Conservation (phyloP, 768 basidiomycete species). For the Tulasnella sp. region DNA sequence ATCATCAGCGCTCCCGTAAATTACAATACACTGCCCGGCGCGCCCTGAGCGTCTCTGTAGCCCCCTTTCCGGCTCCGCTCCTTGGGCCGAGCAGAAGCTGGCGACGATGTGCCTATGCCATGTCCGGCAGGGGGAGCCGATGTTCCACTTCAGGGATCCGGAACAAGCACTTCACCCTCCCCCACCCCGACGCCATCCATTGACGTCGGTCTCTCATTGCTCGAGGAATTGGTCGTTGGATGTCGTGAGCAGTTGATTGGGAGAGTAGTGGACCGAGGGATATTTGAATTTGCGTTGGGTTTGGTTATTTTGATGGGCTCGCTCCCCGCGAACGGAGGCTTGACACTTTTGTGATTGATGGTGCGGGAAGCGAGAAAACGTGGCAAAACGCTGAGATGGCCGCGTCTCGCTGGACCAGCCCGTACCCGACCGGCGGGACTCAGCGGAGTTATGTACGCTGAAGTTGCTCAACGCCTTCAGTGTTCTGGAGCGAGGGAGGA, state of each 20-base stretch:
- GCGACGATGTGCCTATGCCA: background rate
- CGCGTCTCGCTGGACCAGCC: background rate
- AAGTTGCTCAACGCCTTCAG: background rate
- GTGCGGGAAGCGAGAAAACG: background rate
- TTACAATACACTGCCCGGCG: background rate
- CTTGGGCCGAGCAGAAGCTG: background rate
- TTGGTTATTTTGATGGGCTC: background rate
- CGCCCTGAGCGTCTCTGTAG: background rate
- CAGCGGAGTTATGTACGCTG: background rate
- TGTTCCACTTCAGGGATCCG: background rate
- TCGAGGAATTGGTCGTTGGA: background rate
- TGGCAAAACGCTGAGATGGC: background rate
- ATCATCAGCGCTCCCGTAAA: background rate
- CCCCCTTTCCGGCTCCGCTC: background rate
- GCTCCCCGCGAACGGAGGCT: background rate
- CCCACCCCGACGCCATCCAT: background rate
- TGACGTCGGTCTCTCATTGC: background rate
- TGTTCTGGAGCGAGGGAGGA: background rate
- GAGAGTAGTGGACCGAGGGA: too few species aligned
- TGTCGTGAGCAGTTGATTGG: background rate
- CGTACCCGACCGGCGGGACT: background rate
- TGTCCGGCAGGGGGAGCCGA: background rate
- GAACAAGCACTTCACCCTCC: background rate
- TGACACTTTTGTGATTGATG: background rate
- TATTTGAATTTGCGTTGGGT: background rate